Conservation (phyloP, 148 eudicot genomes). For the Vaccinium darrowii region DNA sequence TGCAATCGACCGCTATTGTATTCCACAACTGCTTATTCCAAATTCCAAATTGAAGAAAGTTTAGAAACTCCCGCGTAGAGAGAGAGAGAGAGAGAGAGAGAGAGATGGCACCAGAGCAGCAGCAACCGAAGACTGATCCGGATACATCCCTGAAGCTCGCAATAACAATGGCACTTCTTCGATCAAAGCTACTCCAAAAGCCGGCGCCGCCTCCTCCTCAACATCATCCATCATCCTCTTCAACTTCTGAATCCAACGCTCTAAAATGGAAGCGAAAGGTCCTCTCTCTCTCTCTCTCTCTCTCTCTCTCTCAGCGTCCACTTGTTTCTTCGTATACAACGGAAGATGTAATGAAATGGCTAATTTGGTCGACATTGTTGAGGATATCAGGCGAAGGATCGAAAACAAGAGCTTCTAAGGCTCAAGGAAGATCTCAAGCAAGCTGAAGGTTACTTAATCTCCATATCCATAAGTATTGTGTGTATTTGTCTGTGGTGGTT, state of each 20-base stretch:
- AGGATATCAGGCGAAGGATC: slow-evolving; percentile 68
- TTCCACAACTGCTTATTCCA: too few relatives aligned
- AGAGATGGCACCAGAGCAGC: slow-evolving; percentile 52
- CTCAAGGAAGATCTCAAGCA: slow-evolving; percentile 66
- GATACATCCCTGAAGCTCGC: slow-evolving; percentile 54
- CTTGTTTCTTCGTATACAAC: not conserved
- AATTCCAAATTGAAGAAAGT: not conserved
- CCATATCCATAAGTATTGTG: not conserved
- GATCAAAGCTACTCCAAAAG: slow-evolving; percentile 50
- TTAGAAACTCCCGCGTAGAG: not conserved
- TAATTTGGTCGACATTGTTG: not conserved
- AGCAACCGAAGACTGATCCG: slow-evolving; percentile 16
- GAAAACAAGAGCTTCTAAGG: slow-evolving; percentile 65
- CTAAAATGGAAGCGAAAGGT: slow-evolving; percentile 87
- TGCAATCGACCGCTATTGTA: not conserved
- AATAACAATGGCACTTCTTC: slow-evolving; percentile 58
- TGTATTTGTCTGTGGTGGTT: not conserved
- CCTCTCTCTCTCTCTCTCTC: slow-evolving; percentile 7
- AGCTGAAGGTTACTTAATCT: slow-evolving; percentile 52
- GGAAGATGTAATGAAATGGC: not conserved
- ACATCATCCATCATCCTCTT: slow-evolving; percentile 20
- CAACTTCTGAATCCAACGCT: slow-evolving; percentile 29
- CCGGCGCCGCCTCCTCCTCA: slow-evolving; percentile 18
- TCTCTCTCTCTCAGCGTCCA: not conserved
- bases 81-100: slow-evolving; percentile 22